These are phyloP conservation scores for Lantana camara DNA, from an alignment of 257 asterid genomes.

Conservation along the genomic window DNA sequence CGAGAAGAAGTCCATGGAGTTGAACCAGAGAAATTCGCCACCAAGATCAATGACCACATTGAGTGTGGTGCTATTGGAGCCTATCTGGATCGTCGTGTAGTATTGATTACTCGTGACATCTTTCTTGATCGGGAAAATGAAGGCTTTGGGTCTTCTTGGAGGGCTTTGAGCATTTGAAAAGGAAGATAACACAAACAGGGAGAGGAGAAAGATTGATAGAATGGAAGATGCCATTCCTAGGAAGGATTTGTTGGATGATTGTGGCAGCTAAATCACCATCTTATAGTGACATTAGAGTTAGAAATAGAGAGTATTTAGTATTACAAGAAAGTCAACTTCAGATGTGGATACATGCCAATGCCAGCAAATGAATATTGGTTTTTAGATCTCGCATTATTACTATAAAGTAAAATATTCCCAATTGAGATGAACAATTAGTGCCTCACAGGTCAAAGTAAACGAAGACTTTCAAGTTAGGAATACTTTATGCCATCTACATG, in stretches of 20 bases:
- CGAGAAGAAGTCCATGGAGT: slow-evolving; percentile 42
- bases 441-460: neutral
- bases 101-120: slow-evolving; percentile 43
- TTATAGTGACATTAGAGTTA: neutral
- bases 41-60: slow-evolving; percentile 48
- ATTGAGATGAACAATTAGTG: neutral
- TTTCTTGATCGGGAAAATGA: slow-evolving; percentile 47
- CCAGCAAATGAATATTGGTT: slow-evolving; percentile 34
- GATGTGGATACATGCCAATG: no score
- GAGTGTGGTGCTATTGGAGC: slow-evolving; percentile 43
- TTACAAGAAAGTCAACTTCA: no score
- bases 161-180: slow-evolving; percentile 33
- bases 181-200: slow-evolving; percentile 7
- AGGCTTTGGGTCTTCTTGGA: slow-evolving; percentile 41
- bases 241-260: neutral
- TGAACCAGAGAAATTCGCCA: slow-evolving; percentile 51
- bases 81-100: slow-evolving; percentile 43
- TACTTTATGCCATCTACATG: neutral
- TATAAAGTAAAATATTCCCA: slow-evolving; percentile 33
- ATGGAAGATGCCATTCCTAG: slow-evolving; percentile 33
- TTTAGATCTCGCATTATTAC: slow-evolving; percentile 18
- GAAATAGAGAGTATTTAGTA: no score
- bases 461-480: neutral
- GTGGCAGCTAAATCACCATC: neutral
- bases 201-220: slow-evolving; percentile 20